These are phyloP conservation scores for Ensete glaucum DNA, from an alignment of 176 grass and related monocot species.

Conservation along the genomic window DNA sequence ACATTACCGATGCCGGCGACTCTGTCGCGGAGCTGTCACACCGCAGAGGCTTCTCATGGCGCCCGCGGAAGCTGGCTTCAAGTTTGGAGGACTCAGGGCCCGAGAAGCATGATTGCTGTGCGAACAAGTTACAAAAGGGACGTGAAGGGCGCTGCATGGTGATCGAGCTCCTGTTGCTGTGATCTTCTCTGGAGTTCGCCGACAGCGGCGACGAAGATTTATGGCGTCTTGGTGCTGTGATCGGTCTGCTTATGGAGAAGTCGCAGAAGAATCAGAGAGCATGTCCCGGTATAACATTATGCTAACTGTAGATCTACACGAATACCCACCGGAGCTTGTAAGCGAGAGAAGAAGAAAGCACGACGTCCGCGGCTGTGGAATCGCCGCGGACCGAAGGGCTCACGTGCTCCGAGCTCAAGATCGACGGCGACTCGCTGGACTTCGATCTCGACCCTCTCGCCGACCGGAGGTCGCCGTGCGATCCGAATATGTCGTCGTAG, in stretches of 20 bases:
- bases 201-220: slow-evolving; percentile 48
- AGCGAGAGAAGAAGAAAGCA: slow-evolving; percentile 48
- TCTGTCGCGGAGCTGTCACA: slow-evolving; percentile 20
- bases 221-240: slow-evolving; percentile 50
- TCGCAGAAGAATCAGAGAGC: slow-evolving; percentile 28
- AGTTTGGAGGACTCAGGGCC: slow-evolving; percentile 44
- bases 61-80: slow-evolving; percentile 52
- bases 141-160: slow-evolving; percentile 26
- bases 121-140: slow-evolving; percentile 26
- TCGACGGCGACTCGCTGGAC: slow-evolving; percentile 35
- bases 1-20: slow-evolving; percentile 47
- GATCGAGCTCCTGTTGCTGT: slow-evolving; percentile 37
- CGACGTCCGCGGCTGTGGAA: slow-evolving; percentile 20
- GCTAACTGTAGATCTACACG: too few relatives aligned
- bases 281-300: slow-evolving; percentile 8
- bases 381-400: slow-evolving; percentile 5
- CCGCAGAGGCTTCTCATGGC: slow-evolving; percentile 21
- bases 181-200: slow-evolving; percentile 32
- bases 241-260: slow-evolving; percentile 35
- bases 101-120: slow-evolving; percentile 30
- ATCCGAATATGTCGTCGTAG: slow-evolving; percentile 75
- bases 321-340: slow-evolving; percentile 55
- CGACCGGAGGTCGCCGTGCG: slow-evolving; percentile 6
- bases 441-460: slow-evolving; percentile 17
- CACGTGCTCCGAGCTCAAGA: slow-evolving; percentile 44